Evolutionary conservation across 2,329 filamentous ascomycete genomes (phyloP).

Genomic region (Trichophyton verrucosum): DNA sequence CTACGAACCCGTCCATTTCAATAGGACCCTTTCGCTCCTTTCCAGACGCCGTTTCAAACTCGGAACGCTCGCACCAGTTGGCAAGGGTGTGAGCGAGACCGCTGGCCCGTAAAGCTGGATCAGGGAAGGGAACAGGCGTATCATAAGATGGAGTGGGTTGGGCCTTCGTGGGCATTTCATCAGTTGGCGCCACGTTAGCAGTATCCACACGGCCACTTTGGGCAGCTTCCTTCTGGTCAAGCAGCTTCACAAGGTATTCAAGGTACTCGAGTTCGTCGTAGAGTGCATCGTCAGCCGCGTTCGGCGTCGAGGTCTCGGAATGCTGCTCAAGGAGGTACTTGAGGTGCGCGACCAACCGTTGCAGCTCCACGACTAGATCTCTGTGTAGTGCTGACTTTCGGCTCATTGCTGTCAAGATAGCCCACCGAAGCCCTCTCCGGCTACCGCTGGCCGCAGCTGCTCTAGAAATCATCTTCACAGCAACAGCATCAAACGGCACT

Average conservation of each 20-base stretch:
- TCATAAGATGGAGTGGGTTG: not conserved
- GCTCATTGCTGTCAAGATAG: constrained; percentile 26
- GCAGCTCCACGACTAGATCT: constrained; percentile 25
- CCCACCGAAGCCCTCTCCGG: constrained; percentile 30
- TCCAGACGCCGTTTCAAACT: constrained; percentile 7
- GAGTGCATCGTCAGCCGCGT: not conserved
- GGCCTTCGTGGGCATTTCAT: not conserved
- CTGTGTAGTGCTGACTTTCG: constrained; percentile 21
- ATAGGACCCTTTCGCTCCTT: not conserved
- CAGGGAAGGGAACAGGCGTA: not conserved
- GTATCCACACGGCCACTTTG: not conserved
- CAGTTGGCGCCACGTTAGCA: not conserved
- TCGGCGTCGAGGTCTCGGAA: not conserved
- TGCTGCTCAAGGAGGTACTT: not conserved
- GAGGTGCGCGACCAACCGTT: constrained; percentile 14
- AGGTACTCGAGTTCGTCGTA: constrained; percentile 6
- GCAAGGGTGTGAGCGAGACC: not conserved
- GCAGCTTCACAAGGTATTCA: constrained; percentile 5
- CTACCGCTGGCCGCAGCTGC: constrained; percentile 22
- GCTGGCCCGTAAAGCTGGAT: not conserved
- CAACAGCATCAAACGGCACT: constrained; percentile 25
- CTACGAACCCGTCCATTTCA: not conserved
- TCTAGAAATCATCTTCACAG: constrained; percentile 28
- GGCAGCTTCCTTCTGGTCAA: constrained; percentile 4
- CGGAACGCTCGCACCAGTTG: constrained; percentile 9